phyloP scores from a whole-genome alignment of 345 rosid species.

The Hibiscus mutabilis region DNA sequence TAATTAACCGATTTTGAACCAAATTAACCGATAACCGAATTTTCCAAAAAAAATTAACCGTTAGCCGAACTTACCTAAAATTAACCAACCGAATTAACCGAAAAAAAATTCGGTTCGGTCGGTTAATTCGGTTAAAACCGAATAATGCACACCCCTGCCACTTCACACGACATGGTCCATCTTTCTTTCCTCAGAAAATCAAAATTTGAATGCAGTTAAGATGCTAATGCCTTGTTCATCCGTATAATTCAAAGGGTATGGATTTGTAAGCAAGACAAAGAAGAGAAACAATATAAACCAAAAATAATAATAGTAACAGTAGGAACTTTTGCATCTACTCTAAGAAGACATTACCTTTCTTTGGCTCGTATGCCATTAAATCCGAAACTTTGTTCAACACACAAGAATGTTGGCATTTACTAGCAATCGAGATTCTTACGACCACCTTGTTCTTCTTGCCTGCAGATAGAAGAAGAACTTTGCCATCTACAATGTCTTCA shows the following conservation, averaged over 20 bases:
- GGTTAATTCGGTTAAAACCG: too few species aligned
- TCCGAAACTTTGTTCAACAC: background rate
- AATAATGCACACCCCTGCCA: too few species aligned
- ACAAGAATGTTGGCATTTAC: background rate
- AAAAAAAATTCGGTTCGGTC: too few species aligned
- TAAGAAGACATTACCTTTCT: background rate
- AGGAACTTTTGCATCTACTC: background rate
- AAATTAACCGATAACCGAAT: too few species aligned
- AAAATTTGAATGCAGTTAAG: background rate
- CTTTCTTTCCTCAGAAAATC: background rate
- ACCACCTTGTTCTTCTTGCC: conserved; percentile 96
- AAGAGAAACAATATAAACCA: background rate
- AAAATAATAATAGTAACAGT: background rate
- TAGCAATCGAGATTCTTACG: conserved; percentile 51
- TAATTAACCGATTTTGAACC: too few species aligned
- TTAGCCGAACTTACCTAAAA: too few species aligned
- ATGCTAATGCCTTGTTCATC: background rate
- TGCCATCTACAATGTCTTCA: conserved; percentile 75
- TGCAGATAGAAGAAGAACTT: conserved; percentile 80
- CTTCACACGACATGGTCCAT: background rate
- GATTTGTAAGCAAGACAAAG: background rate
- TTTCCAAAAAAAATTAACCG: too few species aligned
- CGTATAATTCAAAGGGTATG: background rate
- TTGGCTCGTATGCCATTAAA: background rate
- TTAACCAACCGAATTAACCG: too few species aligned